Evolutionary conservation across 1,284 basidiomycete genomes (phyloP).

Genomic region (Ceratobasidium sp.): DNA sequence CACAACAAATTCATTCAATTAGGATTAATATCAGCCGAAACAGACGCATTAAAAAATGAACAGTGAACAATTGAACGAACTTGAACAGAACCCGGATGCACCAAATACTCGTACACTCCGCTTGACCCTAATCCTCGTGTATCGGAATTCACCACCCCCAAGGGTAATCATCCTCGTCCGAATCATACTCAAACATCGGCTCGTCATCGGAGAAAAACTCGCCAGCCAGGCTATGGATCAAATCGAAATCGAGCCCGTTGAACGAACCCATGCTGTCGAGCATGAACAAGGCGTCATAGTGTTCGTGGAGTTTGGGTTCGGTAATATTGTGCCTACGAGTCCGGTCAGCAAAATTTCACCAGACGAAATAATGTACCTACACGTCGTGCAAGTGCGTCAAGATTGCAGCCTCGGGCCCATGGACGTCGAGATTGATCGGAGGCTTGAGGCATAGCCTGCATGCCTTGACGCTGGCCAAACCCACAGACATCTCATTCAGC

Average conservation of each 20-base stretch:
- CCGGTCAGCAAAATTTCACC: neutral
- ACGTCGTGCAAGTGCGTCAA: slow-evolving; percentile 5
- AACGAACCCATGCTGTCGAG: too few relatives aligned
- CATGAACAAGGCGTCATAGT: too few relatives aligned
- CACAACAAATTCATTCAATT: too few relatives aligned
- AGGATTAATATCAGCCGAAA: too few relatives aligned
- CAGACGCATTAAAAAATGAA: too few relatives aligned
- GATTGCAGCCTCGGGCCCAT: neutral
- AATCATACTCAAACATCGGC: neutral
- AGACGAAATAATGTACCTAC: neutral
- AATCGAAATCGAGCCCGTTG: neutral
- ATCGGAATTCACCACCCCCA: neutral
- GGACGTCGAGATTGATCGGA: neutral
- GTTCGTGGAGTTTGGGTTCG: neutral
- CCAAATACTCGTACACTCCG: too few relatives aligned
- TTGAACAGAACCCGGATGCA: too few relatives aligned
- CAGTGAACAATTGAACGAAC: too few relatives aligned
- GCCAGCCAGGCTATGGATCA: too few relatives aligned
- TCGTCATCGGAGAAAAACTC: neutral
- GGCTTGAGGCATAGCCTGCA: neutral
- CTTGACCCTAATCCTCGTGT: too few relatives aligned
- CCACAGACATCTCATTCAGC: neutral
- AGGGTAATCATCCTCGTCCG: neutral
- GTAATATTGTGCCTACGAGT: neutral
- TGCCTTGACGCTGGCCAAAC: neutral